phyloP scores from a whole-genome alignment of 805 yeast species.

The Saccharomyces paradoxus region DNA sequence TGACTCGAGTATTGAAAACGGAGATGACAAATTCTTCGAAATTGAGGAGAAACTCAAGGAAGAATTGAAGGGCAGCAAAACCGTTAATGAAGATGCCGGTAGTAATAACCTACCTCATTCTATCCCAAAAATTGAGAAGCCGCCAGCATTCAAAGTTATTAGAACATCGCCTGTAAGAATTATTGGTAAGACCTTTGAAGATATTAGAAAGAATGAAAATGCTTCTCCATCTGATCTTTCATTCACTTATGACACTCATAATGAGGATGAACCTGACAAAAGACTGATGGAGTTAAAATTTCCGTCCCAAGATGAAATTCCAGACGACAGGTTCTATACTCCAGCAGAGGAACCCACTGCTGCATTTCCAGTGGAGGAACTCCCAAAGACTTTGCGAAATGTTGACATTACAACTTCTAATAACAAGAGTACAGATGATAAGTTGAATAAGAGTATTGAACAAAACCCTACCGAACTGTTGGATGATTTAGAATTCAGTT shows the following conservation, averaged over 20 bases:
- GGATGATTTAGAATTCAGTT: slow-evolving; percentile 28
- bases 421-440: not conserved
- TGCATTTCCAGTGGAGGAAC: slow-evolving; percentile 1
- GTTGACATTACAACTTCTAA: not conserved
- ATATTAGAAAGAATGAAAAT: not conserved
- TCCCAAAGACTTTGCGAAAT: not conserved
- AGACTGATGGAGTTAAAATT: slow-evolving; percentile 18
- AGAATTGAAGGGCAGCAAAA: not conserved
- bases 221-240: slow-evolving; percentile 10
- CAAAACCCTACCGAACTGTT: slow-evolving; percentile 4
- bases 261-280: slow-evolving; percentile 7
- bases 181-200: not conserved
- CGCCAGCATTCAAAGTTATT: not conserved
- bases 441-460: not conserved
- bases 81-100: not conserved
- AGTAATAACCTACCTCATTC: not conserved
- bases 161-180: not conserved
- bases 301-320: slow-evolving; percentile 19
- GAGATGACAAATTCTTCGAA: not conserved
- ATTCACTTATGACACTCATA: slow-evolving; percentile 12
- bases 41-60: not conserved
- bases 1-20: not conserved
- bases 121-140: not conserved
- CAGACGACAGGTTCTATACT: slow-evolving; percentile 6
- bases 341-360: slow-evolving; percentile 7